phyloP scores from a whole-genome alignment of 371 early-diverging fungal genomes.

The Parasitella parasitica region DNA sequence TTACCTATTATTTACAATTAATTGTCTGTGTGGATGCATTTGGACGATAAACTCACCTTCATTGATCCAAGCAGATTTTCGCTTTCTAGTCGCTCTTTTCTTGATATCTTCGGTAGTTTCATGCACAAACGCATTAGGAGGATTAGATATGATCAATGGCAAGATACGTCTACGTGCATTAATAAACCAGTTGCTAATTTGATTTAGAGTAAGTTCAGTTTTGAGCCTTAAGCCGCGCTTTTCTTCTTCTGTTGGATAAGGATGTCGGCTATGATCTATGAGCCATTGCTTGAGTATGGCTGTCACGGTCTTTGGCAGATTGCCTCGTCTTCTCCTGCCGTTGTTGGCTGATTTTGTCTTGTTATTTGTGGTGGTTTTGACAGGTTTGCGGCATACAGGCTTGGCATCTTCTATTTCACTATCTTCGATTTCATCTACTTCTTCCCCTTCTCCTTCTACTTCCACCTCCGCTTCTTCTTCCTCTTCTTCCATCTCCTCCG shows the following conservation, averaged over 20 bases:
- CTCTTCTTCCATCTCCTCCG: background rate
- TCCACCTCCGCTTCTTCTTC: background rate
- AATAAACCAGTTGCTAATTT: slow-evolving; percentile 84
- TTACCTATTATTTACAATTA: background rate
- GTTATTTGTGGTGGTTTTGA: background rate
- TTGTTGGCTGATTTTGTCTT: background rate
- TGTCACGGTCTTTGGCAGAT: slow-evolving; percentile 54
- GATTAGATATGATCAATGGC: slow-evolving; percentile 27
- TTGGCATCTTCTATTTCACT: background rate
- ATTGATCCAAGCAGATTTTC: background rate
- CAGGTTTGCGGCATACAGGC: background rate
- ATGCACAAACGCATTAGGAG: background rate
- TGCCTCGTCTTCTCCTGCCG: slow-evolving; percentile 40
- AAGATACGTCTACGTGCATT: slow-evolving; percentile 68
- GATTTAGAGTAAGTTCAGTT: slow-evolving; percentile 64
- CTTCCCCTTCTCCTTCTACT: background rate
- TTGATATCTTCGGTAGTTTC: background rate
- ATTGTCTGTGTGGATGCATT: background rate
- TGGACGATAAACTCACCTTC: background rate
- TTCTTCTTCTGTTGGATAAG: slow-evolving; percentile 76
- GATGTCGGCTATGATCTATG: slow-evolving; percentile 63
- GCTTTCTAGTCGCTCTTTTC: background rate
- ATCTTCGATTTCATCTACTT: background rate
- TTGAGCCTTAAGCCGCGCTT: slow-evolving; percentile 54
- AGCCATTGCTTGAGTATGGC: slow-evolving; percentile 67